A percentile compares a stretch with the other conserved stretches of the same genome.
These are phyloP conservation scores for Postia placenta DNA, from an alignment of 768 basidiomycete species.

Conservation along the genomic window DNA sequence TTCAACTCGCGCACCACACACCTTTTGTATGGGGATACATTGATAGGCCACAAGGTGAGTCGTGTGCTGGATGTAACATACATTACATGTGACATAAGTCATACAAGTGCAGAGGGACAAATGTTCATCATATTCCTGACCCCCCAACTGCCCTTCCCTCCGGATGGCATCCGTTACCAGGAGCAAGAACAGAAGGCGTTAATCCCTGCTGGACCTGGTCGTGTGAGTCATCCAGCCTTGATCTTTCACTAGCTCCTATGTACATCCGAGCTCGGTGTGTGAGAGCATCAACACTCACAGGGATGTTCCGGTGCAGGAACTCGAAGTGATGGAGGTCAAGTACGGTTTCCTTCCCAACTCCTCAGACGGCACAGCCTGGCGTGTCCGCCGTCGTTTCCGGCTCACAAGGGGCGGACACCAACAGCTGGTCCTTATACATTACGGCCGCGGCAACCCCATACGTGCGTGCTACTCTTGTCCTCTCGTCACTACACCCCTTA, in stretches of 20 bases:
- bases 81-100: too few species aligned
- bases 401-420: conserved; percentile 69
- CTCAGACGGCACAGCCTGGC: conserved; percentile 56
- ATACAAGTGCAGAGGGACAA: conserved; percentile 49
- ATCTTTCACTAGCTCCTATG: conserved; percentile 1
- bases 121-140: conserved; percentile 62
- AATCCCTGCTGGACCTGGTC: conserved; percentile 42
- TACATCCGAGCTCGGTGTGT: conserved; percentile 1
- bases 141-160: conserved; percentile 54
- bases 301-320: conserved; percentile 42
- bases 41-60: conserved; percentile 68
- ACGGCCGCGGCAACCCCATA: conserved; percentile 55
- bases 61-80: background rate
- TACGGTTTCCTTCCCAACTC: conserved; percentile 70
- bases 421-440: conserved; percentile 71
- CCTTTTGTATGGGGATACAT: conserved; percentile 73
- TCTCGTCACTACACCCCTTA: conserved; percentile 9
- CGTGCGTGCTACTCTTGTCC: conserved; percentile 37
- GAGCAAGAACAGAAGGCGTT: conserved; percentile 62
- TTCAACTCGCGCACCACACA: conserved; percentile 44
- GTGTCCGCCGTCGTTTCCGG: conserved; percentile 66
- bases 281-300: background rate
- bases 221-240: conserved; percentile 37
- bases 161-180: conserved; percentile 72
- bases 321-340: conserved; percentile 71